phyloP scores from a whole-genome alignment of 305 asterid species.

The Rubia tinctorum region DNA sequence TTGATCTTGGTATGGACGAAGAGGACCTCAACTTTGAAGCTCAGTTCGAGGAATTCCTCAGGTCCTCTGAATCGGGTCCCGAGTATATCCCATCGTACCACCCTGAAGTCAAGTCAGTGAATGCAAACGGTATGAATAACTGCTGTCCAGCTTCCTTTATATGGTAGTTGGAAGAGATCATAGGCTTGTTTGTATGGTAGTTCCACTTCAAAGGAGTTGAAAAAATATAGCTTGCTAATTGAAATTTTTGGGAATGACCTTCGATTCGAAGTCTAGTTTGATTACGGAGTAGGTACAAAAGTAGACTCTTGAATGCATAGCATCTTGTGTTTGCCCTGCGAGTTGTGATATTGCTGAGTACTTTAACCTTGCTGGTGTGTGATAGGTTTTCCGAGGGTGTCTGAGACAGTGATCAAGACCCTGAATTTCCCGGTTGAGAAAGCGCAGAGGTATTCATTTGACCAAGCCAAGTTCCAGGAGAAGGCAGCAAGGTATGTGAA shows the following conservation, averaged over 20 bases:
- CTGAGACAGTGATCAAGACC: slow-evolving; percentile 39
- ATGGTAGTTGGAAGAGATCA: neutral
- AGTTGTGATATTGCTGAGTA: neutral
- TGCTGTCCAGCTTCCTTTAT: neutral
- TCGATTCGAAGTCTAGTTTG: neutral
- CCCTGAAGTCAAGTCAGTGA: slow-evolving; percentile 25
- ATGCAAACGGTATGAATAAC: slow-evolving; percentile 36
- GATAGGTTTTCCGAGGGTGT: slow-evolving; percentile 35
- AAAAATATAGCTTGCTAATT: neutral
- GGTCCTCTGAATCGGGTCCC: slow-evolving; percentile 40
- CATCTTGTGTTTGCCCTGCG: neutral
- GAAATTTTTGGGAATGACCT: neutral
- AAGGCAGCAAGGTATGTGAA: slow-evolving; percentile 61
- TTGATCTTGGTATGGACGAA: slow-evolving; percentile 85
- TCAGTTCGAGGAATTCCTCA: slow-evolving; percentile 85
- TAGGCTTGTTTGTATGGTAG: neutral
- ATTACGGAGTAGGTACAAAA: neutral
- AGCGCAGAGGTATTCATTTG: slow-evolving; percentile 34
- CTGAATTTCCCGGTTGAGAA: slow-evolving; percentile 38
- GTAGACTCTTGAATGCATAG: neutral
- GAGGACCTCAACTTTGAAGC: slow-evolving; percentile 81
- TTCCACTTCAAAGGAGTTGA: too few species aligned
- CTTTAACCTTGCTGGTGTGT: neutral
- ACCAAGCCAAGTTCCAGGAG: slow-evolving; percentile 49
- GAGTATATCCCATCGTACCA: slow-evolving; percentile 22